Base-by-base conservation (phyloP, 192 early-diverging fungal genomes). In the Podila clonocystis region DNA sequence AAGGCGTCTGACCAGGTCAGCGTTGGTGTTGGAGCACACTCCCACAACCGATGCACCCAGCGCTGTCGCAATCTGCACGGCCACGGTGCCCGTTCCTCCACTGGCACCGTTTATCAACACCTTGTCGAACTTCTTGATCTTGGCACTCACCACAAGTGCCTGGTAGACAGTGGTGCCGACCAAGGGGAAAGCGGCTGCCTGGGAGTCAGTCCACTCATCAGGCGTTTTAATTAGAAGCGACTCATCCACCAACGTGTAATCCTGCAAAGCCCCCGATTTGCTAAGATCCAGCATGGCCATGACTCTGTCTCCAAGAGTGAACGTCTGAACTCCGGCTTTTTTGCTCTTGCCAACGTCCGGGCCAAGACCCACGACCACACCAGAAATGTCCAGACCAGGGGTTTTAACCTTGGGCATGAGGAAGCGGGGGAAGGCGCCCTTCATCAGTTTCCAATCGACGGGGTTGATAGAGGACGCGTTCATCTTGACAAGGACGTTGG, bases 21-120 rank as follows among this genome's bases (percentile, higher is more conserved):
- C 68, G 31, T 91, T 91, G 45, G 64, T 70, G 22, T 65, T 73
- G 12, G 83, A 84, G 65, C 88, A 89, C 20, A 90, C 72, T 1
- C 68, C 89, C 11, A 82, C 82, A 4, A 89, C 89, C n/a, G 87
- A 52, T 4, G 87, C 86, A 19, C 88, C 85, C 36, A 82, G 19
- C 3, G 73, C 73, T 31, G 91, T 89, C n/a, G 84, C 87, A 0
- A 88, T 34, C 62, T 88, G 87, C 9, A 87, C 82, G 13, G 70
- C 82, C 34, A 62, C 80, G 13, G 64, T 74, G 12, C 73, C 72
- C 33, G 73, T 82, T 6, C 87, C 88, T 34, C 87, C 87, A 50
- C 86, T 86, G 6, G 88, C 88, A 22, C 88, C 88, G 24, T 84
- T 68, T 9, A 89, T 57, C 19, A 89, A 24, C 24, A 88, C 74